Conservation (phyloP, 2,329 filamentous ascomycete genomes). For the Samsoniella hepiali region DNA sequence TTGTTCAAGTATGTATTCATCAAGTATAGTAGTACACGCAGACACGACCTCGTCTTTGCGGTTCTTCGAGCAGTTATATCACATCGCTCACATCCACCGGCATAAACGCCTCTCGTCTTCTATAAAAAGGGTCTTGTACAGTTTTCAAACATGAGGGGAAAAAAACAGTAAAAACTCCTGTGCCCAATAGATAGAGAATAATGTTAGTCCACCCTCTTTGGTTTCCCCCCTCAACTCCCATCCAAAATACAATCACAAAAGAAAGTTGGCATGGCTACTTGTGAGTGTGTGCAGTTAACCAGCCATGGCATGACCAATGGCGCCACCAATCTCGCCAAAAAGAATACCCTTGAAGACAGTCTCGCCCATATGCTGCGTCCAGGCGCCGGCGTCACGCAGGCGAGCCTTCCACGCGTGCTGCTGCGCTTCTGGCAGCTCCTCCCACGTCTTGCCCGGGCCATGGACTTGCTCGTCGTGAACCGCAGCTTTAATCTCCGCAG, state of each 20-base stretch:
- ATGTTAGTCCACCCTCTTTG: no score
- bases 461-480: conserved; percentile 47
- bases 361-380: conserved; percentile 77
- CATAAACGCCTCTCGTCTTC: no score
- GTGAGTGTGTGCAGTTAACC: conserved; percentile 27
- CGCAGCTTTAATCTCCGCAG: conserved; percentile 36
- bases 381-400: conserved; percentile 68
- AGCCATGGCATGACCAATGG: conserved; percentile 52
- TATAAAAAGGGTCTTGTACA: no score
- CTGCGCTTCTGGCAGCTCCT: conserved; percentile 63
- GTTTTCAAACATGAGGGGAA: no score
- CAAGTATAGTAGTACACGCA: no score
- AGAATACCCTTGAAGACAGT: conserved; percentile 71
- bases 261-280: not conserved
- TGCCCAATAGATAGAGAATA: no score
- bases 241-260: not conserved
- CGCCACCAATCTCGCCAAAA: conserved; percentile 68
- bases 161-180: no score
- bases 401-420: conserved; percentile 66
- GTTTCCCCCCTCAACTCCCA: not conserved
- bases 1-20: no score
- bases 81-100: no score
- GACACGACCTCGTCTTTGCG: no score
- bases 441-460: conserved; percentile 62
- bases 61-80: no score